Conservation (phyloP, 2,329 filamentous ascomycete genomes). For the Emericellopsis atlantica region DNA sequence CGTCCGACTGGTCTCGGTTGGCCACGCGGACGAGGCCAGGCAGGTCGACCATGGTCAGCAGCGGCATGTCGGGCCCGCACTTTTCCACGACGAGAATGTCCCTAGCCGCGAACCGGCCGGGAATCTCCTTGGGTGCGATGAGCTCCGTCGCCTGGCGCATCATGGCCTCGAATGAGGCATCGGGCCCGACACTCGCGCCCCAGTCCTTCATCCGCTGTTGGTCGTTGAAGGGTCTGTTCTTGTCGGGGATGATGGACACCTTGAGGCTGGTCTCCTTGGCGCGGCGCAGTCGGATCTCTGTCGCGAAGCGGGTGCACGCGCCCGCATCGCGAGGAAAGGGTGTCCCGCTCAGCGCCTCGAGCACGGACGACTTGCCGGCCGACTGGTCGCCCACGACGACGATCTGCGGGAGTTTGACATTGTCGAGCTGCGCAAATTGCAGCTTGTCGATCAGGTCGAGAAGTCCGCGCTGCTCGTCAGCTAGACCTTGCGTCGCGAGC, state of each 20-base stretch:
- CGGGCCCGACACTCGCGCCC: conserved; percentile 29
- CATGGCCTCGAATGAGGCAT: conserved; percentile 33
- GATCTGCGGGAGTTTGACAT: conserved; percentile 44
- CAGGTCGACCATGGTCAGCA: conserved; percentile 49
- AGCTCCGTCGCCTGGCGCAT: conserved; percentile 37
- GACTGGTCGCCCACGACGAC: conserved; percentile 54
- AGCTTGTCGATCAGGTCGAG: conserved; percentile 45
- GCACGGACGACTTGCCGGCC: conserved; percentile 49
- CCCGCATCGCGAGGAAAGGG: conserved; percentile 47
- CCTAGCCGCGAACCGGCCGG: conserved; percentile 35
- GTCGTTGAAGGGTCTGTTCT: conserved; percentile 29
- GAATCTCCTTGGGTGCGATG: conserved; percentile 35
- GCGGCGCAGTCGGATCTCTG: conserved; percentile 42
- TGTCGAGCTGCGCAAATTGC: conserved; percentile 37
- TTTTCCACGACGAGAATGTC: conserved; percentile 48
- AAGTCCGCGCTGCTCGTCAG: conserved; percentile 40
- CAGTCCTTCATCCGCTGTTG: conserved; percentile 33
- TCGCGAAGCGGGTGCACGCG: conserved; percentile 49
- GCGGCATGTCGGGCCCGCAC: conserved; percentile 42
- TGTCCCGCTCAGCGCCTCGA: conserved; percentile 51
- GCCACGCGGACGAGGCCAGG: conserved; percentile 44
- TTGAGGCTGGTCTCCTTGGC: conserved; percentile 28
- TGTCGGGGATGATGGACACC: conserved; percentile 43
- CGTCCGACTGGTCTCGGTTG: conserved; percentile 37
- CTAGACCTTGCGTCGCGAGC: conserved; percentile 34